Conservation (phyloP, 2,329 filamentous ascomycete genomes). For the Arthrobotrys conoides region DNA sequence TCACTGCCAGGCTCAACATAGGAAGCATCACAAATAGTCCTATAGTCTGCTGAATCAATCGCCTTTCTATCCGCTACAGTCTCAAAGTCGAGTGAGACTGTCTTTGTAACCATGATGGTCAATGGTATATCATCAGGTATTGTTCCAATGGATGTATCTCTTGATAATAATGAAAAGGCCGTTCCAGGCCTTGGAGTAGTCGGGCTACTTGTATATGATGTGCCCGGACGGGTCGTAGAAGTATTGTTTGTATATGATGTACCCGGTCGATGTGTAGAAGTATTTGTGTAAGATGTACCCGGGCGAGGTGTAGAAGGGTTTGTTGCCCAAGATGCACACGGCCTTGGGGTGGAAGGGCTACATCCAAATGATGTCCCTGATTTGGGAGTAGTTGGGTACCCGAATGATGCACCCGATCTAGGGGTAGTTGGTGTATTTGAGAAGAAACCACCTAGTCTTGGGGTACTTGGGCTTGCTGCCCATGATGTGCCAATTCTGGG, state of each 20-base stretch:
- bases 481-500: not conserved
- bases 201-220: conserved; percentile 6
- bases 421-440: conserved; percentile 22
- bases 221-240: not conserved
- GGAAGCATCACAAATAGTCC: conserved; percentile 27
- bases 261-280: not conserved
- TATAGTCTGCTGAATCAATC: conserved; percentile 35
- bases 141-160: conserved; percentile 21
- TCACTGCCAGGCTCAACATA: not conserved
- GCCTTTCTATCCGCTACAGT: conserved; percentile 2
- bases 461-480: conserved; percentile 6
- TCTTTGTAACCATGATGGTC: conserved; percentile 52
- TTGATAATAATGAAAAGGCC: conserved; percentile 15
- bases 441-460: conserved; percentile 2
- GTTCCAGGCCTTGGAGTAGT: conserved; percentile 28
- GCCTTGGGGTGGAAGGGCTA: too few species aligned
- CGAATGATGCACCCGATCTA: not conserved
- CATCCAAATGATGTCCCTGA: not conserved
- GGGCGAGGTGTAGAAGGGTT: too few species aligned
- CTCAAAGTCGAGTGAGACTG: conserved; percentile 35
- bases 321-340: too few species aligned
- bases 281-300: too few species aligned
- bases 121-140: conserved; percentile 33
- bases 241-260: not conserved
- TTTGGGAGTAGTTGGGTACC: not conserved